Evolutionary conservation across 257 asterid species (phyloP), one percentile per base, ranked within the genome.

Genomic region (Dorcoceras hygrometricum): DNA sequence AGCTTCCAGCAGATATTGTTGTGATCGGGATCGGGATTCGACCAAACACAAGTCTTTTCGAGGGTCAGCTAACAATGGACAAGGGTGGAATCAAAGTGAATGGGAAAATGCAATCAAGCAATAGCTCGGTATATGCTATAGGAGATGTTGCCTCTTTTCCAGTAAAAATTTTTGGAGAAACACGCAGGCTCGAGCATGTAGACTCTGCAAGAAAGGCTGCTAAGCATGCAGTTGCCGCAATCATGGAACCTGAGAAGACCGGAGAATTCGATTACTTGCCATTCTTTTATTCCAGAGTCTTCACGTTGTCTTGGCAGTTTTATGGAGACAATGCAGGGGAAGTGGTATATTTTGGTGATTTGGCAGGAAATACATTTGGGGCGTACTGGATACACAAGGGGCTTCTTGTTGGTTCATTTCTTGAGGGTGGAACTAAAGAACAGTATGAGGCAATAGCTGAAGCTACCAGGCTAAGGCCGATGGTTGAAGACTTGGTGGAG

Each of bases 31-130:
- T 88, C 11, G 97, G 97, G n/a, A 91, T 91, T 72, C 95, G 96
- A 19, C 90, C 98, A 34, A 91, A 91, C 78, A 88, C 98, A 25
- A 79, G 91, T 67, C 91, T 91, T 22, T 91, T 91, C 22, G 96
- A 91, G 78, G 96, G 96, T 53, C 97, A 91, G 59, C 81, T 91
- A 23, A 91, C 90, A 32, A 78, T 91, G 61, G 98, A 91, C 59
- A 91, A 91, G 74, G 98, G 96, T 1, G 98, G 96, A 59, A 91
- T 91, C 59, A 91, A 91, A 80, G 98, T 91, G 26, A 88, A 88
- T 23, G 83, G 88, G 24, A 79, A 71, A 71, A 78, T 88, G 91
- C 98, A 86, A 74, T 82, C 98, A 24, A 91, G 95, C 84, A 83
- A 91, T 64, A 36, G 69, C 71, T 91, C 96, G 0, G 83, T 91